Evolutionary conservation across 768 basidiomycete genomes (phyloP), one percentile per base, ranked within the genome.

Genomic region (Tylopilus rubrobrunneus): DNA sequence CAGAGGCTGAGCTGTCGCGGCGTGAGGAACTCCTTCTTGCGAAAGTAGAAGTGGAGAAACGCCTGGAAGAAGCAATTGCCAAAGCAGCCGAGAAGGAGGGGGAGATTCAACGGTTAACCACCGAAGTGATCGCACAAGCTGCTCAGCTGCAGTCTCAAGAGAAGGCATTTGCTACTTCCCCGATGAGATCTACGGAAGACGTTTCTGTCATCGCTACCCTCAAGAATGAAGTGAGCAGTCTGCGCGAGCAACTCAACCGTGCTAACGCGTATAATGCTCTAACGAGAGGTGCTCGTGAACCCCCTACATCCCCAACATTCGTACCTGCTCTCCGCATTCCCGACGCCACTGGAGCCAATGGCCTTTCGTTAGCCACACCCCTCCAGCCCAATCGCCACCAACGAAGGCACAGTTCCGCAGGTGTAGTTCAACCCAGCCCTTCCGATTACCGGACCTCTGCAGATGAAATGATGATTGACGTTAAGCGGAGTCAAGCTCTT

Each of bases 191-290:
- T 45, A 80, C 82, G 5, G 95, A 97, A 61, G 93, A 98, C 65
- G 85, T 76, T 58, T 87, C 89, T 15, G 87, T 96, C 40, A 92
- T 98, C 57, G 76, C 85, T 58, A 87, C 87, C 0, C 82, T 99
- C 62, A 94, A 96, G 71, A 89, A 84, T 61, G 97, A 99, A 76
- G 87, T 99, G 61, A 86, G 87, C 71, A 87, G 76, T 62, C 80
- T 98, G 29, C 91, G 93, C 55, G 97, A 99, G 67, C 96, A 98
- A 67, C 84, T 98, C 59, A 95, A 95, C 62, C 85, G 96, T 31
- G 85, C 92, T n/a, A 93, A 95, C 65, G 92, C 97, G 9, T 81
- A 97, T 62, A 92, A 93, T 61, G 80, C 83, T 15, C 79, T 97
- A 48, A 94, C 92, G 11, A 83, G 86, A 59, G 84, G 87, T 29